phyloP scores from a whole-genome alignment of 192 early-diverging fungal genomes.

The Coemansia sp. region DNA sequence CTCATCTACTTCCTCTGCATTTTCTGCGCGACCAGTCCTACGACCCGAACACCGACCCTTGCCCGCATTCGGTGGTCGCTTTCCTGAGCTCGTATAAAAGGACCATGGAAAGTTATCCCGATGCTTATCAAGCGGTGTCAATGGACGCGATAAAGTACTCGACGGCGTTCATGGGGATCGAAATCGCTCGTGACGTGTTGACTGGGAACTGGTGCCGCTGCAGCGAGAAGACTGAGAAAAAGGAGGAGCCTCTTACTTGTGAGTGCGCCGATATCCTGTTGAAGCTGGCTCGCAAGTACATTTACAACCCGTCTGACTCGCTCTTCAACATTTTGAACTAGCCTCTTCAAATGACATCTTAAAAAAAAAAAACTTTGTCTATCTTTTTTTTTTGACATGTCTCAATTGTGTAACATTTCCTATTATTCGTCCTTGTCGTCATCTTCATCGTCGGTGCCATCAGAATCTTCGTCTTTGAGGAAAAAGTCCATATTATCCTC shows the following conservation, averaged over 20 bases:
- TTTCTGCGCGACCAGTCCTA: conserved; percentile 21
- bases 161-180: conserved; percentile 28
- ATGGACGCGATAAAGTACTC: conserved; percentile 14
- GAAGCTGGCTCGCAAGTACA: conserved; percentile 16
- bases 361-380: background rate
- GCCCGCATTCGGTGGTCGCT: conserved; percentile 21
- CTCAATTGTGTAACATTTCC: background rate
- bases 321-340: conserved; percentile 21
- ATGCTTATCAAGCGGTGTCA: conserved; percentile 11
- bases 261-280: conserved; percentile 25
- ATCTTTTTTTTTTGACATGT: background rate
- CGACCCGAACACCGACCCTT: conserved; percentile 23
- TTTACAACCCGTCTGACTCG: conserved; percentile 4
- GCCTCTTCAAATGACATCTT: background rate
- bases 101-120: conserved; percentile 16
- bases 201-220: conserved; percentile 49
- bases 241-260: conserved; percentile 22
- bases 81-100: conserved; percentile 23
- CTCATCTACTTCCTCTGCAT: conserved; percentile 33
- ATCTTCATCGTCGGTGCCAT: conserved; percentile 29
- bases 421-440: conserved; percentile 11
- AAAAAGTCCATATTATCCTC: conserved; percentile 49
- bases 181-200: conserved; percentile 37
- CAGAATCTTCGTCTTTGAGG: conserved; percentile 49
- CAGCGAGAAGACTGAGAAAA: conserved; percentile 2